Evolutionary conservation across 768 basidiomycete species (phyloP), one percentile per base, ranked within the genome.

Genomic region (Phanerochaete carnosa): DNA sequence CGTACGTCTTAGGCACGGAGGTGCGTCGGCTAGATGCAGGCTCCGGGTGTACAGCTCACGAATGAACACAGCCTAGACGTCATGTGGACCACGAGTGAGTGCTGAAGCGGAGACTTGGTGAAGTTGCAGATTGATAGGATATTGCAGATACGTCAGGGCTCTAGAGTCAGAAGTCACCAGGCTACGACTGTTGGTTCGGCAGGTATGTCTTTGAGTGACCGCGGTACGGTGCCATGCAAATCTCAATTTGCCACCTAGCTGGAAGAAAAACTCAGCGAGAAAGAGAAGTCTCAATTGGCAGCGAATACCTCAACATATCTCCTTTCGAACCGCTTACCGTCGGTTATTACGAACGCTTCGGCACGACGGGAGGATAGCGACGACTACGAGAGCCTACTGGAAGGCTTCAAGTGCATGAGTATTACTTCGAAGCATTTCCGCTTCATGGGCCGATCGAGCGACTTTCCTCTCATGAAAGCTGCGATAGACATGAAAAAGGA

Each of bases 401-500:
- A 22, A 23, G 54, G 33, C 33, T 35, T 55, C 37, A 55, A 39
- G 26, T 37, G 54, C 54, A 32, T 76, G 22, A 49, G 60, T n/a
- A 45, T 76, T 23, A 65, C 66, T 61, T 64, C 68, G 23, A 63
- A 58, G 45, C 58, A 68, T 37, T 58, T 68, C 37, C 69, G 70
- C 35, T 78, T 77, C 66, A 73, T 75, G 58, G 77, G 77, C 45
- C 77, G 76, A 58, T 76, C 75, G 7, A 76, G 75, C 66, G 75
- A 76, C 33, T 67, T 76, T n/a, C 69, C 70, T 55, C 73, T 79
- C 58, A 69, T 79, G 4, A 73, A 74, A 62, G 74, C 76, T 11
- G 78, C 78, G 15, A 66, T 76, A 53, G 75, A 78, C 67, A 69
- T 78, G 63, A 79, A 79, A 66, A 69, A 73, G 9, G 75, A 79